phyloP scores from a whole-genome alignment of 2,329 filamentous ascomycete genomes.

The Ceratocystis cubensis region DNA sequence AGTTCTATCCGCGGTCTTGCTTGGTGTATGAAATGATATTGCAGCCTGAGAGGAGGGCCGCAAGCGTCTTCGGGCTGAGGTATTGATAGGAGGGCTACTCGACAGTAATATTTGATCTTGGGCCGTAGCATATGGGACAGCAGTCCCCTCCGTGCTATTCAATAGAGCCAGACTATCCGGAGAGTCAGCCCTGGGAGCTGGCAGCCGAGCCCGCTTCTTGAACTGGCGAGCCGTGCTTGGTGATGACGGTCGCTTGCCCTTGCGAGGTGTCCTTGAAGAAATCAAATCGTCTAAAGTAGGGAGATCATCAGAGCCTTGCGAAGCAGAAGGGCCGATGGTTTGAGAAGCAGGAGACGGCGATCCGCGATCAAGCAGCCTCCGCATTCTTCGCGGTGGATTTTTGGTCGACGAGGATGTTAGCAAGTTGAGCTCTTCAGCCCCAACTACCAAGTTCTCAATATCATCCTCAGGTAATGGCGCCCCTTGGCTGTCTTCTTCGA shows the following conservation, averaged over 20 bases:
- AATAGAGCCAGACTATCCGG: conserved; percentile 12
- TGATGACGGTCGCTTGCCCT: conserved; percentile 16
- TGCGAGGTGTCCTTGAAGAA: neutral
- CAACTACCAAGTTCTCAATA: conserved; percentile 24
- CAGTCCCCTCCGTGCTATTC: neutral
- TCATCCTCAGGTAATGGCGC: conserved; percentile 28
- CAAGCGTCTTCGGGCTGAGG: conserved; percentile 5
- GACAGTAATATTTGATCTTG: conserved; percentile 8
- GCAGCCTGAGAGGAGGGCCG: conserved; percentile 13
- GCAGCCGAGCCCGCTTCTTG: conserved; percentile 15
- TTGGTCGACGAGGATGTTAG: conserved; percentile 15
- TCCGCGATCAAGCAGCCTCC: neutral
- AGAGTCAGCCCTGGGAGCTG: neutral
- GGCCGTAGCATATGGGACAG: neutral
- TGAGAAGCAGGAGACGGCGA: neutral
- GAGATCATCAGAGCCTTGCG: conserved; percentile 19
- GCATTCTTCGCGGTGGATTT: neutral
- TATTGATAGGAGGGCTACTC: conserved; percentile 18
- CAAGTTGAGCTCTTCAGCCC: conserved; percentile 18
- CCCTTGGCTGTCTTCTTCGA: conserved; percentile 40
- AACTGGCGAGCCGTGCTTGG: conserved; percentile 9
- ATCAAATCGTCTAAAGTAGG: conserved; percentile 15
- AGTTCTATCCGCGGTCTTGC: neutral
- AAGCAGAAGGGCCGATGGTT: neutral
- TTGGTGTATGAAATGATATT: neutral